Evolutionary conservation across 164 flowering plant species (phyloP).

Genomic region (Berberis thunbergii): DNA sequence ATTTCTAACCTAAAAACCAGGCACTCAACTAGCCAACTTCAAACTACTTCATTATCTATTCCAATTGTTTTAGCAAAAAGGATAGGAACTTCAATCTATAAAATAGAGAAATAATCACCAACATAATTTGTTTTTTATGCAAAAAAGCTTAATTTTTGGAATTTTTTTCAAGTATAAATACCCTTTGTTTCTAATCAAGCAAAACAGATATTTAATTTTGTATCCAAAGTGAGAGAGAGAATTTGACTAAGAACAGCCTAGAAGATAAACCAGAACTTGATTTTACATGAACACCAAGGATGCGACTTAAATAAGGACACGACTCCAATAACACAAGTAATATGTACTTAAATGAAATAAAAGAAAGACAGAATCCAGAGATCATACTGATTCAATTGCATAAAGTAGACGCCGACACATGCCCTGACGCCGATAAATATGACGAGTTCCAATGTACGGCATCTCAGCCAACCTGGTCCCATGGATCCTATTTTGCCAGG

Average conservation of each 20-base stretch:
- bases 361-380: neutral
- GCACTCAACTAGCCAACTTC: too few species aligned
- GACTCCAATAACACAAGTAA: neutral
- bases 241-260: too few species aligned
- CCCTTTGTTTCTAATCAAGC: too few species aligned
- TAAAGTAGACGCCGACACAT: constrained; percentile 86
- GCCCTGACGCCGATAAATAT: constrained; percentile 91
- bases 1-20: neutral
- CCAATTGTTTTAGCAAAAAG: neutral
- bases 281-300: neutral
- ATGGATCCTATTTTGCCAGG: constrained; percentile 18
- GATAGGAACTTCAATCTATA: neutral
- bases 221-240: too few species aligned
- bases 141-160: too few species aligned
- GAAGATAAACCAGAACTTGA: too few species aligned
- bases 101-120: too few species aligned
- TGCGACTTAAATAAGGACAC: neutral
- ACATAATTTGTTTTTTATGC: neutral
- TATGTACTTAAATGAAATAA: neutral
- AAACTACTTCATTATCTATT: neutral
- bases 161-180: too few species aligned
- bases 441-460: constrained; percentile 97
- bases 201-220: too few species aligned
- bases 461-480: constrained; percentile 90
- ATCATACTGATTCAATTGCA: constrained; percentile 67